Conservation (phyloP, 2,329 filamentous ascomycete genomes). For the Colletotrichum sansevieriae region DNA sequence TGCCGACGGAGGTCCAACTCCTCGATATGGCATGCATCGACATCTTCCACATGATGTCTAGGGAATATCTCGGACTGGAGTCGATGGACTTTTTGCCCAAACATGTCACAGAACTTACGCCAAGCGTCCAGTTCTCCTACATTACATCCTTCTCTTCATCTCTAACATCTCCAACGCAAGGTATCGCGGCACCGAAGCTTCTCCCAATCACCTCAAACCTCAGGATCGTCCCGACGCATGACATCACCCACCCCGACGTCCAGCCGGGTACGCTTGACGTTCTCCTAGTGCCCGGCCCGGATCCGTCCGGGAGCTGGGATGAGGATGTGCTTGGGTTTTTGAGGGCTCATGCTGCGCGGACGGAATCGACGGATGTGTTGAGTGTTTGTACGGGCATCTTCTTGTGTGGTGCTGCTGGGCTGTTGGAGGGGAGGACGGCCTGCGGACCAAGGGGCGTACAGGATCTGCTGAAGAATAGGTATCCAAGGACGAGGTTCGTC, state of each 20-base stretch:
- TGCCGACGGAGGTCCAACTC: conserved; percentile 60
- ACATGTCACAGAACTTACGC: conserved; percentile 56
- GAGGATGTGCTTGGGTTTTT: conserved; percentile 58
- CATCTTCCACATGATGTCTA: conserved; percentile 60
- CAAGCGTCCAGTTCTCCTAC: conserved; percentile 59
- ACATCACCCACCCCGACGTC: conserved; percentile 59
- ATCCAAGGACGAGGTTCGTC: conserved; percentile 55
- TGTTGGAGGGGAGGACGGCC: conserved; percentile 59
- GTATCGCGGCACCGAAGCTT: conserved; percentile 12
- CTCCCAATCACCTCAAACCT: conserved; percentile 58
- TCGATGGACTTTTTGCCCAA: conserved; percentile 48
- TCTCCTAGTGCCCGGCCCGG: conserved; percentile 63
- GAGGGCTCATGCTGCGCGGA: conserved; percentile 52
- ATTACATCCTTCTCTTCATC: conserved; percentile 53
- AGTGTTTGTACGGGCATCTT: conserved; percentile 65
- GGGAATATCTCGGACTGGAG: conserved; percentile 56
- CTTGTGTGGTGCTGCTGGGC: conserved; percentile 61
- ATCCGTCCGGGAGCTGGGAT: conserved; percentile 53
- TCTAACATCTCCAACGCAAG: too few species aligned
- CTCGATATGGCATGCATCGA: conserved; percentile 66
- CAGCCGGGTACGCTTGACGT: conserved; percentile 65
- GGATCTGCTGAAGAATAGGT: conserved; percentile 53
- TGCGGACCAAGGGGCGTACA: conserved; percentile 63
- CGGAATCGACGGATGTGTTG: conserved; percentile 59
- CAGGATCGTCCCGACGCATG: conserved; percentile 56